Percentiles rank a stretch among this genome's conserved stretches.
Conservation (phyloP, 2,329 filamentous ascomycete genomes). For the Biscogniauxia mediterranea region DNA sequence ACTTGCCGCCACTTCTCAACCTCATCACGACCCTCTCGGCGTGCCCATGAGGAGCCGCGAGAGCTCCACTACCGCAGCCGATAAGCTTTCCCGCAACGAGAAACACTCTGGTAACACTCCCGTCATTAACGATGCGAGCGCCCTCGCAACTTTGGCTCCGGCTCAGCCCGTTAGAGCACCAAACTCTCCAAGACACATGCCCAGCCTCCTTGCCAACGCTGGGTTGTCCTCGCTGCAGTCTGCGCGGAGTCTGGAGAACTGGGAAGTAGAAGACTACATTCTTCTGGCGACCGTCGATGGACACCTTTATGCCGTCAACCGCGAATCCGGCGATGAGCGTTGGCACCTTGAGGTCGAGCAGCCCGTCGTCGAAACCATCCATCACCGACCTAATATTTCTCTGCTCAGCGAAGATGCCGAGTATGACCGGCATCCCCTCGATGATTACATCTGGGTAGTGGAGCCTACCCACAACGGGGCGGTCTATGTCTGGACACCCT, state of each 20-base stretch:
- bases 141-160: constrained; percentile 97
- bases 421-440: constrained; percentile 62
- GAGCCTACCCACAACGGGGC: constrained; percentile 86
- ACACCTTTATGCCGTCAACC: constrained; percentile 86
- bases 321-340: constrained; percentile 77
- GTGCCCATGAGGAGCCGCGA: constrained; percentile 15
- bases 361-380: constrained; percentile 87
- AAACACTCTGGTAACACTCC: constrained; percentile 24
- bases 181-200: constrained; percentile 65
- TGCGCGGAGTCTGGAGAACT: constrained; percentile 98
- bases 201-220: constrained; percentile 53
- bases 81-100: constrained; percentile 12
- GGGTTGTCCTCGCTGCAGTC: constrained; percentile 78
- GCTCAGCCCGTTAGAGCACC: constrained; percentile 93
- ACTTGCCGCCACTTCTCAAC: constrained; percentile 27
- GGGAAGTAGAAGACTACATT: constrained; percentile 99
- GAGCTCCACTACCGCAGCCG: constrained; percentile 21
- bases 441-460: constrained; percentile 92
- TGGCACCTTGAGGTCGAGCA: constrained; percentile 84
- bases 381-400: constrained; percentile 70
- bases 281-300: constrained; percentile 99
- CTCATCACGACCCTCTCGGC: constrained; percentile 15
- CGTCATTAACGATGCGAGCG: constrained; percentile 74
- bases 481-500: constrained; percentile 82
- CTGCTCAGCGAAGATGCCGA: constrained; percentile 42